These are phyloP conservation scores for Aspergillus ochraceus DNA, from an alignment of 2,329 filamentous ascomycete genomes.

Conservation along the genomic window DNA sequence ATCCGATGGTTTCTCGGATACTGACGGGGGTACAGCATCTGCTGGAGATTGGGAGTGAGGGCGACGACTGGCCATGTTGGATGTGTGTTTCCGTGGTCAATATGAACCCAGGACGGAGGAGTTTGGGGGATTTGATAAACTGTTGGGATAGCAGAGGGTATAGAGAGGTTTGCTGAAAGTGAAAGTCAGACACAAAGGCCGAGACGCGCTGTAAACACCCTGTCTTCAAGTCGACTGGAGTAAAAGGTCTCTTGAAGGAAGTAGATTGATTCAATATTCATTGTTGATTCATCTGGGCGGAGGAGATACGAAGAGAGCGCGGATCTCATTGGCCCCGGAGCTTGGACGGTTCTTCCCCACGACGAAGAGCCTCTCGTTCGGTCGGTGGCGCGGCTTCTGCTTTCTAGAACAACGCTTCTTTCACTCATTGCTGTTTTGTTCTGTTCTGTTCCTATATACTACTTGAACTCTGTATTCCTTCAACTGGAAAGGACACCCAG, in stretches of 20 bases:
- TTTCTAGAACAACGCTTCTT: neutral
- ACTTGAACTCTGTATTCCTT: neutral
- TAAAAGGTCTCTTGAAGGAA: no score
- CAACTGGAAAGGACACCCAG: neutral
- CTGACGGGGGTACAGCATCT: conserved; percentile 29
- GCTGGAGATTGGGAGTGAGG: conserved; percentile 31
- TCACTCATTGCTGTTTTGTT: neutral
- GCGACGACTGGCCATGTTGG: conserved; percentile 34
- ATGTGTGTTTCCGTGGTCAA: neutral
- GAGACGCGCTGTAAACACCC: no score
- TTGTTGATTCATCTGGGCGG: no score
- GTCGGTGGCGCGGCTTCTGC: neutral
- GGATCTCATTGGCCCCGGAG: neutral
- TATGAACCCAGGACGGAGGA: neutral
- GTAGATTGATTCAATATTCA: no score
- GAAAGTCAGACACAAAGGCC: no score
- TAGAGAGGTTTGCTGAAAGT: neutral
- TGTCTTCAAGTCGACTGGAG: no score
- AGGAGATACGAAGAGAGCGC: no score
- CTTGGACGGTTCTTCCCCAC: neutral
- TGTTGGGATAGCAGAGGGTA: neutral
- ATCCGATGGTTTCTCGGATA: conserved; percentile 49
- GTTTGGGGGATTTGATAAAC: neutral
- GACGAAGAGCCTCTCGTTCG: neutral
- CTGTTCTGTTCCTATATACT: neutral